Base-by-base conservation (phyloP, 331 rosid genomes). In the Quercus lobata region DNA sequence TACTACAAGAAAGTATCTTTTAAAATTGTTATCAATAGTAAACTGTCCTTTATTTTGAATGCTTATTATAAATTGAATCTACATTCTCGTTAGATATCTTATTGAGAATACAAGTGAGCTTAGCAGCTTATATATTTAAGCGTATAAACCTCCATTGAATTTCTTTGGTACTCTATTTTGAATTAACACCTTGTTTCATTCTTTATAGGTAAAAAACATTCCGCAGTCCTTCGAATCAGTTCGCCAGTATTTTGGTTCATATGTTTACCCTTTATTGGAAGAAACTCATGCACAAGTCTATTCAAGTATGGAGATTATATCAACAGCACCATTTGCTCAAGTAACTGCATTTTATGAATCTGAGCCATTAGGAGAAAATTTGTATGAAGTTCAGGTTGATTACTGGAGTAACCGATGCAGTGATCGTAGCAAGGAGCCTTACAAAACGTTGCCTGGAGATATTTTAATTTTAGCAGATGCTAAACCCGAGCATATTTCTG, bases 391-490 rank as follows among this genome's bases (percentile, higher is more conserved):
- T 37, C 57, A 27, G 32, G 81, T 89, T 62, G 76, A 70, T 34
- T 55, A 0, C 54, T 89, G 97, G 97, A 83, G 22, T 63, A 91
- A 88, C 57, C 54, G 86, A 70, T 82, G 9, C n/a, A 46, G 61
- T 69, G 78, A 66, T 27, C 44, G 73, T 44, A 80, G 92, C 9
- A 84, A 92, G 72, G 92, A 83, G 71, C 75, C 83, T 2, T 88
- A 88, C 84, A 84, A 84, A 83, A 84, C 90, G n/a, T 68, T 87
- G 75, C 80, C 83, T 4, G 93, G 96, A 11, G 96, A 92, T 86
- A 53, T 92, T 49, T 77, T 90, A 35, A 60, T 90, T 77, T 71
- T 92, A 76, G 84, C 89, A 0, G 86, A 88, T 83, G 83, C 82
- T 60, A 90, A 84, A 71, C 90, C 90, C 0, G 91, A 89, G 74